Base-by-base conservation (phyloP, 306 rosid genomes). In the Quercus rubra region DNA sequence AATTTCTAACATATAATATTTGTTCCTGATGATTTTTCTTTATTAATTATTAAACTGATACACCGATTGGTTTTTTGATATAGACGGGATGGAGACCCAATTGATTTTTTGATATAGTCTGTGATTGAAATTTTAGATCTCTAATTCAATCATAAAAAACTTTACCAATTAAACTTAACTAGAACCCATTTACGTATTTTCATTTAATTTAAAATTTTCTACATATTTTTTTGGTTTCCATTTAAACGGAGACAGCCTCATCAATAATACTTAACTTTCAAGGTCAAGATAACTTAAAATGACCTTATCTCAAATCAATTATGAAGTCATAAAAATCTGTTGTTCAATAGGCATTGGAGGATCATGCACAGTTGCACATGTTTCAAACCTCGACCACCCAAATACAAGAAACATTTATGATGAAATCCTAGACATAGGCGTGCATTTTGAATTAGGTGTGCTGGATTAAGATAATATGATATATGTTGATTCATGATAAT, bases 231-330 rank as follows among this genome's bases (percentile, higher is more conserved):
- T 5, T 4, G 21, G 70, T 79, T 79, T 61, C 79, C 82, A 80
- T 78, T 79, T 77, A 38, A 78, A 33, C 78, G 55, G 74, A 79
- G 77, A 81, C 83, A 84, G 78, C 86, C 59, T 76, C 58, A 63
- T 85, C 79, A 79, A 74, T 82, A 62, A 82, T 75, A 77, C 15
- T 12, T 62, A 30, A 15, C 20, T 64, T 30, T 8, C 43, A 27
- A 49, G 25, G 12, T 67, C 25, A 33, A 10, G 23, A 31, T 31
- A 18, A 66, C 20, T 2, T 31, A 31, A 31, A 25, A 21, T 28
- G 6, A 62, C 15, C 38, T 27, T 14, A 23, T 58, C 31, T 58
- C 30, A 8, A 20, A 25, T 58, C 64, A 62, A 27, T 62, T 28
- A 27, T 49, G 4, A 10, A 3, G 28, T 14, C 30, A 63, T 3